Conservation (phyloP, 495 filamentous ascomycete species). For the Penicillium antarcticum region DNA sequence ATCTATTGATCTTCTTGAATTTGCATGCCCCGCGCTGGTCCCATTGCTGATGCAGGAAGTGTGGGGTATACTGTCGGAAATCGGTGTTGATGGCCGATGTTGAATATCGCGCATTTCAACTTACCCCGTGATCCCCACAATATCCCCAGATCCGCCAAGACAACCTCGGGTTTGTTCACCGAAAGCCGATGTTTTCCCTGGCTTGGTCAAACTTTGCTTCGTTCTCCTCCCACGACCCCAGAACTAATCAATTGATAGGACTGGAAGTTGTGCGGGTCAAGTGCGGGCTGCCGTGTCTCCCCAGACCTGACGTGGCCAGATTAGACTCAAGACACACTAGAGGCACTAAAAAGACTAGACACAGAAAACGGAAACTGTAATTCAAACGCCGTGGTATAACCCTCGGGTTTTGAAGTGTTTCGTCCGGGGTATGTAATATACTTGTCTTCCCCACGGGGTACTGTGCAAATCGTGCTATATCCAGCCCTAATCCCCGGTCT, state of each 20-base stretch:
- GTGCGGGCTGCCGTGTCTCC: slow-evolving; percentile 1
- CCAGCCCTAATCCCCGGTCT: not conserved
- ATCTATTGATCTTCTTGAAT: not conserved
- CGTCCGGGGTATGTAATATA: slow-evolving; percentile 20
- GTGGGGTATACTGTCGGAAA: slow-evolving; percentile 20
- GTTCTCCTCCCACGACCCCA: not conserved
- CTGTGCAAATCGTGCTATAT: slow-evolving; percentile 8
- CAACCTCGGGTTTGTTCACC: slow-evolving; percentile 16
- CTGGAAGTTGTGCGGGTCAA: slow-evolving; percentile 21
- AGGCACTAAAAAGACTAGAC: no score
- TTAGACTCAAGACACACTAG: not conserved
- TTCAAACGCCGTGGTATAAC: not conserved
- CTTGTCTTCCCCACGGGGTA: slow-evolving; percentile 34
- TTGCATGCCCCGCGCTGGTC: slow-evolving; percentile 1
- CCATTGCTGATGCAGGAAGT: slow-evolving; percentile 2
- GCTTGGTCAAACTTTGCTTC: slow-evolving; percentile 1
- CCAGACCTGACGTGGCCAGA: not conserved
- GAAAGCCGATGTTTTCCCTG: slow-evolving; percentile 21
- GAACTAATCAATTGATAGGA: slow-evolving; percentile 7
- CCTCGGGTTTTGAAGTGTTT: slow-evolving; percentile 14
- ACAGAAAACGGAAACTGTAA: not conserved
- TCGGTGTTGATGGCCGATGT: slow-evolving; percentile 32
- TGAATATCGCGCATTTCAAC: not conserved
- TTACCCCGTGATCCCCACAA: not conserved
- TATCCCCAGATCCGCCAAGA: slow-evolving; percentile 1